Evolutionary conservation across 345 rosid genomes (phyloP).

Genomic region (Aurinia saxatilis): DNA sequence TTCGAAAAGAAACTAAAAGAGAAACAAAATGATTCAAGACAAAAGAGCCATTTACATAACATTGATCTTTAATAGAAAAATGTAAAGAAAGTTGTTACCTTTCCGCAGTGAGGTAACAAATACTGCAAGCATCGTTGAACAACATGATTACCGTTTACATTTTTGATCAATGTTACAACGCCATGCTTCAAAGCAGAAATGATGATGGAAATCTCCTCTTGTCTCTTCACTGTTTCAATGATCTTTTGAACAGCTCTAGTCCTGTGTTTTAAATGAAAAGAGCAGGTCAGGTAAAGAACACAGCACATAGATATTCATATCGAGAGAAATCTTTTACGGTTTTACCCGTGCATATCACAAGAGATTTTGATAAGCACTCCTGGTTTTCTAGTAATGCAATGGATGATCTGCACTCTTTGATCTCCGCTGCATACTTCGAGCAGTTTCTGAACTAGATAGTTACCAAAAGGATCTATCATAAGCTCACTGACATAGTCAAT

Average conservation of each 20-base stretch:
- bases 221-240: slow-evolving; percentile 50
- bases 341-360: slow-evolving; percentile 79
- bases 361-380: slow-evolving; percentile 61
- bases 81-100: slow-evolving; percentile 30
- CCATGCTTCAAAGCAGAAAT: slow-evolving; percentile 58
- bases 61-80: neutral
- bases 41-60: neutral
- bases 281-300: neutral
- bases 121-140: slow-evolving; percentile 66
- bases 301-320: neutral
- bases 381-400: slow-evolving; percentile 44
- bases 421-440: slow-evolving; percentile 70
- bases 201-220: slow-evolving; percentile 50
- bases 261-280: slow-evolving; percentile 28
- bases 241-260: slow-evolving; percentile 84
- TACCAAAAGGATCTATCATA: slow-evolving; percentile 75
- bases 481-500: slow-evolving; percentile 58
- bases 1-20: slow-evolving; percentile 62
- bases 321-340: neutral
- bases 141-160: slow-evolving; percentile 76
- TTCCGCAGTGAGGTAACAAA: slow-evolving; percentile 47
- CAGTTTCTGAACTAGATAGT: slow-evolving; percentile 68
- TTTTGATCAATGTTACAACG: slow-evolving; percentile 59
- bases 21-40: neutral
- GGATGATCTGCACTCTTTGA: slow-evolving; percentile 55